A percentile compares a stretch with the other conserved stretches of the same genome.
Evolutionary conservation across 1,284 basidiomycete species (phyloP).

Genomic region (Cryptococcus sp.): DNA sequence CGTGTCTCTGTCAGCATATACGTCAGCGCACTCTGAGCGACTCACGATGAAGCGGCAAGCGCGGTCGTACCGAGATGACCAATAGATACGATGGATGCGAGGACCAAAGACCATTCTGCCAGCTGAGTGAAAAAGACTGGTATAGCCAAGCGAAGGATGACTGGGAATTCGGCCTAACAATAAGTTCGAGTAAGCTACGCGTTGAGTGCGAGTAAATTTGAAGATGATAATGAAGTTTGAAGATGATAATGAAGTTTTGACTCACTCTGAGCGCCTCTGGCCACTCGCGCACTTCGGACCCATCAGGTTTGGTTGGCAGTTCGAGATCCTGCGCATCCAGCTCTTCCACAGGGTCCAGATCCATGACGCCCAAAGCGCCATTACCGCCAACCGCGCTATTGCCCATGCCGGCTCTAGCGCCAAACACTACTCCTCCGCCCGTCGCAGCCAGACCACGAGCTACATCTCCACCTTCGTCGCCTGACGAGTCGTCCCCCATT

Average conservation of each 20-base stretch:
- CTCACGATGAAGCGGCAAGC: conserved; percentile 72
- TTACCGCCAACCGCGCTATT: conserved; percentile 16
- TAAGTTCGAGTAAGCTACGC: background rate
- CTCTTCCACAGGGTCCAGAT: conserved; percentile 50
- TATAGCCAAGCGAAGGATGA: conserved; percentile 42
- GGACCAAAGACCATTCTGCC: conserved; percentile 52
- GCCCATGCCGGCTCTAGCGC: conserved; percentile 24
- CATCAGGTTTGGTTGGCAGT: conserved; percentile 41
- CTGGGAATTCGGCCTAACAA: conserved; percentile 38
- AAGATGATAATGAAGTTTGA: background rate
- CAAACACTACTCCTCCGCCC: conserved; percentile 33
- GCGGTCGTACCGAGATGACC: conserved; percentile 72
- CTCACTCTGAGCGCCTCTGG: conserved; percentile 38
- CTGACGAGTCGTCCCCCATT: conserved; percentile 35
- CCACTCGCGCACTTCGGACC: conserved; percentile 36
- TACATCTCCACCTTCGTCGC: conserved; percentile 39
- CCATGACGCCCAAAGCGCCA: conserved; percentile 23
- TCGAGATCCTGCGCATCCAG: conserved; percentile 49
- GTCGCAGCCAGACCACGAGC: conserved; percentile 25
- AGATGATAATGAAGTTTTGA: background rate
- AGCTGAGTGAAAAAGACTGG: conserved; percentile 52
- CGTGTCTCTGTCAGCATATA: conserved; percentile 21
- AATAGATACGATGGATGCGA: conserved; percentile 66
- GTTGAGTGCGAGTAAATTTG: background rate
- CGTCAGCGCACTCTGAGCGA: background rate